Base-by-base conservation (phyloP, 805 yeast species). In the Starmerella lactis-condensi region DNA sequence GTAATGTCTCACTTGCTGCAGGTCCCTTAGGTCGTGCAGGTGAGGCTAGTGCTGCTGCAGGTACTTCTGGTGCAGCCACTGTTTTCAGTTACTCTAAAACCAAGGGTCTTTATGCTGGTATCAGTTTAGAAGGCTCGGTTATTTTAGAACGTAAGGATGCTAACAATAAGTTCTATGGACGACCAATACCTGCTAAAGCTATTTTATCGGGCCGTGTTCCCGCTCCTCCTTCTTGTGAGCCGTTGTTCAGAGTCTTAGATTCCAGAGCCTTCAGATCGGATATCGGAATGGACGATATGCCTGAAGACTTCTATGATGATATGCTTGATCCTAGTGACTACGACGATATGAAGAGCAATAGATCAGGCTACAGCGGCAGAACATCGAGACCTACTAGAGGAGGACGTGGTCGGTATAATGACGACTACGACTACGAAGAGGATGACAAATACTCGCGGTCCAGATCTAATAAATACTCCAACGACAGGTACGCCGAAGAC, bases 21-120 rank as follows among this genome's bases (percentile, higher is more conserved):
- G 98, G 98, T 26, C 96, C 96, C 1, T 59, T 89, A 42, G 98
- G 98, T 33, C 71, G 98, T 57, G 82, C 78, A 45, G 98, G 95
- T 3, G 98, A 85, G 56, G 95, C 93, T 29, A 93, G 91, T 12
- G 96, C 93, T 14, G 68, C 91, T 17, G 96, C 95, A 1, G 79
- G 94, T 4, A 55, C 81, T 34, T 75, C 74, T 44, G 64, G 75
- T 32, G 89, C 82, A 4, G 78, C 95, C 4, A 92, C 96, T 5
- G 74, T 85, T 12, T 85, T 85, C 51, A 61, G 95, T 1, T 85
- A 89, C 57, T 79, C 95, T 9, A 85, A 89, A 55, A 82, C 94
- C 3, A 85, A 89, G 54, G 98, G 98, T 40, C 64, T 89, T 30
- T 85, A 79, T 57, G 98, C 98, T 0, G 98, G 98, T 49, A 91